Base-by-base conservation (phyloP, 2,329 filamentous ascomycete species). In the Ramichloridium luteum region DNA sequence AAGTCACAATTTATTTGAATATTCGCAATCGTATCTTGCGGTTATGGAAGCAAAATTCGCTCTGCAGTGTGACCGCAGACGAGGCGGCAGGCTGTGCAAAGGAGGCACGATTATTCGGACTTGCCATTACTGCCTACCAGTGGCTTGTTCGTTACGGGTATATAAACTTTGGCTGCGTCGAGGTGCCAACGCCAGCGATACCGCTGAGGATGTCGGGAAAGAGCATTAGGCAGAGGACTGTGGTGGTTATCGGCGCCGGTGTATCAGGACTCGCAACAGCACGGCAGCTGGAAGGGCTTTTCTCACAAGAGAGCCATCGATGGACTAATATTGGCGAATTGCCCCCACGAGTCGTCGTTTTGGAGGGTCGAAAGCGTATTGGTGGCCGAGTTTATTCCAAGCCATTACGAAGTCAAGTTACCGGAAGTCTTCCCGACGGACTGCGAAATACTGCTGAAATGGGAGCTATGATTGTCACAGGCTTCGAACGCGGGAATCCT, bases 401-500 rank as follows among this genome's bases (percentile, higher is more conserved):
- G 51, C 72, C 71, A 28, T 56, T 77, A 38, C 62, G 61, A 64
- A 67, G 74, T 62, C 61, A 79, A 62, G 55, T 70, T 54, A 57
- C 64, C 34, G 51, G 64, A 50, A 57, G 60, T 42, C 45, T 74
- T 51, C 59, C 65, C 52, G 48, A 64, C 43, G 52, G 65, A 58
- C 72, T 68, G 54, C 70, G 59, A 30, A 80, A 79, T 50, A 96
- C 86, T 13, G 90, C 84, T 17, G 90, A 98, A 55, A 92, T 94
- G 77, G 90, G 90, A 16, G 90, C 88, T 34, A 93, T 98, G 68
- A 96, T 98, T 38, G 85, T 98, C 39, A 94, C 92, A 18, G 90
- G 90, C 0, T 98, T 96, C 53, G 85, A 96, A 44, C 74, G 83
- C 43, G 92, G 92, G 12, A 98, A 98, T 47, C 90, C 90, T 4